Evolutionary conservation across 495 filamentous ascomycete genomes (phyloP).

Genomic region (Hyaloscypha bicolor): DNA sequence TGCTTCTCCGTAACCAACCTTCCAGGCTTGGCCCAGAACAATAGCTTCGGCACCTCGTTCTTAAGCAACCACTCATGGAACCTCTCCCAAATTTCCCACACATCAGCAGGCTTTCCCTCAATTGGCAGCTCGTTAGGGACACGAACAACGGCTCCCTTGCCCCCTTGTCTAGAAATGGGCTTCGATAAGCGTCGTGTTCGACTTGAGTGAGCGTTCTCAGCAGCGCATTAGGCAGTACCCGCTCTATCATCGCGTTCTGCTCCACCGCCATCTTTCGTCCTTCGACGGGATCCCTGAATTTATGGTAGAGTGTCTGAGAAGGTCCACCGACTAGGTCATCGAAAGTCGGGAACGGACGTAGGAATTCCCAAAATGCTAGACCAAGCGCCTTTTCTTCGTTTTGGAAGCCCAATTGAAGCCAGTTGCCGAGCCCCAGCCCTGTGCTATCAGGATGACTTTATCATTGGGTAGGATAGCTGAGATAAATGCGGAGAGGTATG

Average conservation of each 20-base stretch:
- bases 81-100: neutral
- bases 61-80: constrained; percentile 3
- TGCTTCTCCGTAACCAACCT: neutral
- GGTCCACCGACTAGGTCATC: neutral
- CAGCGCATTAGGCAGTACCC: neutral
- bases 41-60: constrained; percentile 4
- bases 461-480: too few species aligned
- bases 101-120: neutral
- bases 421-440: too few species aligned
- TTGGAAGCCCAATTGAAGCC: too few species aligned
- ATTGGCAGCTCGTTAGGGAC: neutral
- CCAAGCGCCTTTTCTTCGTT: neutral
- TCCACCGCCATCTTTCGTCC: neutral
- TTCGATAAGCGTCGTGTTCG: neutral
- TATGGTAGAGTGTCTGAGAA: neutral
- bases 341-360: neutral
- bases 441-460: too few species aligned
- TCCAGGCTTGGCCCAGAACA: constrained; percentile 11
- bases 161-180: neutral
- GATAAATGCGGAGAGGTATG: too few species aligned
- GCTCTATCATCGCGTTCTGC: constrained; percentile 2
- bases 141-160: neutral
- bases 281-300: neutral
- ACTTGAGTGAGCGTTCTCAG: neutral
- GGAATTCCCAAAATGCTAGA: constrained; percentile 4